These are phyloP conservation scores for Zasmidium cellare DNA, from an alignment of 2,329 filamentous ascomycete genomes.

Conservation along the genomic window DNA sequence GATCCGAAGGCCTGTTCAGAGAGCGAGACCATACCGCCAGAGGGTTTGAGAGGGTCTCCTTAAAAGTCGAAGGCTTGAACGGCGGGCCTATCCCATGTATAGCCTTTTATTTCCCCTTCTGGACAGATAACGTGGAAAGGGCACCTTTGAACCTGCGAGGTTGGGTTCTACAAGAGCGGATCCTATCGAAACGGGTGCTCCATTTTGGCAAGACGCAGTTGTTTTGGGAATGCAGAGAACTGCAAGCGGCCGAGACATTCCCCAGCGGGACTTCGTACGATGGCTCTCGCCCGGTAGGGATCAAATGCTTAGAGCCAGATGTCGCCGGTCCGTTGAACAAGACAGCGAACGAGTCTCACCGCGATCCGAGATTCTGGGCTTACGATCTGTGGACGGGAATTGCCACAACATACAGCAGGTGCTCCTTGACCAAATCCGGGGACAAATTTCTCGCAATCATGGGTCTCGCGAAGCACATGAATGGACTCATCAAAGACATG, in stretches of 20 bases:
- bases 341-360: not conserved
- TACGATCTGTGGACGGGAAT: not conserved
- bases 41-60: not conserved
- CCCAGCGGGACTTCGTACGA: not conserved
- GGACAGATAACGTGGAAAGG: not conserved
- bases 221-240: conserved; percentile 6
- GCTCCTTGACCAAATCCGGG: not conserved
- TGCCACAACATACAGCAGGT: not conserved
- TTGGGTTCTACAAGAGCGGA: conserved; percentile 13
- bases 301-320: not conserved
- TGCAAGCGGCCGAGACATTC: not conserved
- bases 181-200: conserved; percentile 7
- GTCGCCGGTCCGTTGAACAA: not conserved
- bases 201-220: conserved; percentile 10
- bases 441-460: not conserved
- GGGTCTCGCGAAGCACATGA: not conserved
- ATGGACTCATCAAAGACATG: not conserved
- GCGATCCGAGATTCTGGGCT: not conserved
- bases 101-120: not conserved
- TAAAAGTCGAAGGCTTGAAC: not conserved
- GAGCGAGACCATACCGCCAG: not conserved
- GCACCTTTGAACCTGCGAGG: conserved; percentile 6
- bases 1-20: conserved; percentile 4
- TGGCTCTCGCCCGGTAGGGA: not conserved
- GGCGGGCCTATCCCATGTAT: not conserved